Percentiles rank a stretch among this genome's conserved stretches.
Evolutionary conservation across 176 grass and related monocot genomes (phyloP).

Genomic region (Oryza officinalis): DNA sequence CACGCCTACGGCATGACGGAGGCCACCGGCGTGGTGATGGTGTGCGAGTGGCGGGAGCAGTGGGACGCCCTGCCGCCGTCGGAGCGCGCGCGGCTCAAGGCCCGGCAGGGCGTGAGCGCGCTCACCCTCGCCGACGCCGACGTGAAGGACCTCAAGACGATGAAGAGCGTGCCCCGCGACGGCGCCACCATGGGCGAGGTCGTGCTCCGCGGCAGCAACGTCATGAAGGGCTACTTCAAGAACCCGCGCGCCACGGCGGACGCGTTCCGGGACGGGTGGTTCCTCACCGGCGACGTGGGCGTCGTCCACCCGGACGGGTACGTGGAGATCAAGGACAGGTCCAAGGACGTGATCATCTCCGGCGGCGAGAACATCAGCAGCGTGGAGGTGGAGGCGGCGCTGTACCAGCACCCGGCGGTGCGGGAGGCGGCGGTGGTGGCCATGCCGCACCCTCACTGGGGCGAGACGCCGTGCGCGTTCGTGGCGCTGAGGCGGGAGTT

Average conservation of each 20-base stretch:
- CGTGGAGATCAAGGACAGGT: slow-evolving; percentile 72
- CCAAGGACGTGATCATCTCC: slow-evolving; percentile 78
- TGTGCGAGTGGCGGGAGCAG: slow-evolving; percentile 59
- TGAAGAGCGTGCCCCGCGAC: slow-evolving; percentile 55
- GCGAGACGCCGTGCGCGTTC: slow-evolving; percentile 63
- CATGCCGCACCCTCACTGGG: slow-evolving; percentile 62
- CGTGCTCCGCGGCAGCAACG: slow-evolving; percentile 57
- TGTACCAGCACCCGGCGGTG: slow-evolving; percentile 63
- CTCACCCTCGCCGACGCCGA: slow-evolving; percentile 53
- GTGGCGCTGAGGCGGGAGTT: slow-evolving; percentile 48
- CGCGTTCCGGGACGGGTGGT: slow-evolving; percentile 59
- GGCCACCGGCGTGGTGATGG: slow-evolving; percentile 56
- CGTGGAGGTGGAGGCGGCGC: slow-evolving; percentile 58
- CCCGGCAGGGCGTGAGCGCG: slow-evolving; percentile 59
- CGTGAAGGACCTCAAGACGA: slow-evolving; percentile 51
- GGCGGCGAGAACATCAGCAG: slow-evolving; percentile 89
- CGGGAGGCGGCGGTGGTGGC: slow-evolving; percentile 57
- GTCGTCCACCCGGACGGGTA: slow-evolving; percentile 70
- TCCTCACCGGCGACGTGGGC: slow-evolving; percentile 62
- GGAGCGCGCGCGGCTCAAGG: slow-evolving; percentile 41
- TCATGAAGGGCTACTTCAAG: slow-evolving; percentile 77
- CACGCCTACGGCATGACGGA: slow-evolving; percentile 71
- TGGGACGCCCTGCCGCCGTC: slow-evolving; percentile 43
- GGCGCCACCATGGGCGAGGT: slow-evolving; percentile 55
- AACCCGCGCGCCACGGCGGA: slow-evolving; percentile 45